Conservation (phyloP, 1,284 basidiomycete genomes). For the Somion occarium region DNA sequence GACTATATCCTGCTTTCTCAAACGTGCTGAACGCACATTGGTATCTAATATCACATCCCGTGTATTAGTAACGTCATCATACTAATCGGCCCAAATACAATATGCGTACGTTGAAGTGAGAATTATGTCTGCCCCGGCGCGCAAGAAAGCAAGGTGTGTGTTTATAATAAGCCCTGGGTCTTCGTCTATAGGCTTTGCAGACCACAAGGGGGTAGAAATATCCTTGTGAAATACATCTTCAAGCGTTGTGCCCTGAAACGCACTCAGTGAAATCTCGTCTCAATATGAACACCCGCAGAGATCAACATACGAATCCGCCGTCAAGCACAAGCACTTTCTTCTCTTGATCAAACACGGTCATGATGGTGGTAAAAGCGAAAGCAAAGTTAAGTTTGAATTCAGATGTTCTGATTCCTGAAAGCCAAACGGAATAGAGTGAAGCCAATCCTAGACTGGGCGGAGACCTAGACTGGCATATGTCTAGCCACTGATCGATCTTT, state of each 20-base stretch:
- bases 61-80: not conserved
- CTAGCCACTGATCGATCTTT: not conserved
- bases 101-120: slow-evolving; percentile 55
- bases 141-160: slow-evolving; percentile 57
- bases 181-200: slow-evolving; percentile 50
- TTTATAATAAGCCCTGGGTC: slow-evolving; percentile 48
- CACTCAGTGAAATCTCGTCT: not conserved
- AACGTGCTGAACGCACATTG: slow-evolving; percentile 59
- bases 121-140: slow-evolving; percentile 56
- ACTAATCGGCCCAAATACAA: not conserved
- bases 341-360: not conserved
- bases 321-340: slow-evolving; percentile 12
- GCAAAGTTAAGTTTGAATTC: not conserved
- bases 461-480: not conserved
- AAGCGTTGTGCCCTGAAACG: slow-evolving; percentile 58
- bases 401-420: too few relatives aligned
- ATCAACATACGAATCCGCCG: slow-evolving; percentile 14
- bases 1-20: slow-evolving; percentile 44
- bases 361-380: not conserved
- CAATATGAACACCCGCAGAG: not conserved
- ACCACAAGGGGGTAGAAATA: slow-evolving; percentile 65
- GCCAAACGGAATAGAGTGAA: not conserved
- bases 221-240: slow-evolving; percentile 51
- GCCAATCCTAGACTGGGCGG: not conserved
- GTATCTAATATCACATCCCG: slow-evolving; percentile 43